Conservation (phyloP, 306 rosid species). For the Aeschynomene evenia region DNA sequence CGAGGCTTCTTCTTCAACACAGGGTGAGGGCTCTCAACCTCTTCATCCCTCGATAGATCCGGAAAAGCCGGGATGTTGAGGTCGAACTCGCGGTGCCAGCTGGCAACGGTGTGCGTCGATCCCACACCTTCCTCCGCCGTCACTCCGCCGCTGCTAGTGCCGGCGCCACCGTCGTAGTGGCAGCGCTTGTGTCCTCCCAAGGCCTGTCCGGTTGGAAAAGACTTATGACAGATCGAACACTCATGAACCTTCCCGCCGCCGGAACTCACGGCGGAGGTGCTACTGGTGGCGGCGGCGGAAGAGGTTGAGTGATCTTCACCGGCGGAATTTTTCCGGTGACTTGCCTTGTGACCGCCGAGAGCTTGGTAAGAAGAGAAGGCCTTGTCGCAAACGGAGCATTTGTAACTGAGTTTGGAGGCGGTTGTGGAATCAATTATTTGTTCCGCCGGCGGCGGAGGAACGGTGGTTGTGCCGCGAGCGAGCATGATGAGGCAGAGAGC, state of each 20-base stretch:
- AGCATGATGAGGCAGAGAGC: slow-evolving; percentile 98
- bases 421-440: background rate
- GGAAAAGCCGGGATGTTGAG: slow-evolving; percentile 85
- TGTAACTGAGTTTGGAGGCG: slow-evolving; percentile 39
- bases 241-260: slow-evolving; percentile 57
- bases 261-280: slow-evolving; percentile 35
- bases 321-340: slow-evolving; percentile 71
- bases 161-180: slow-evolving; percentile 82
- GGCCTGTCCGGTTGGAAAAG: slow-evolving; percentile 94
- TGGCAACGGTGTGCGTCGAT: slow-evolving; percentile 52
- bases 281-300: slow-evolving; percentile 43
- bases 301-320: slow-evolving; percentile 61
- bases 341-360: slow-evolving; percentile 94
- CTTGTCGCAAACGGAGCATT: slow-evolving; percentile 81
- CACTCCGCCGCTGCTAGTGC: slow-evolving; percentile 17
- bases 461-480: slow-evolving; percentile 55
- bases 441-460: slow-evolving; percentile 16
- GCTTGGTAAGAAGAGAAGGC: slow-evolving; percentile 86
- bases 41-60: slow-evolving; percentile 65
- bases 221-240: slow-evolving; percentile 88
- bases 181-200: slow-evolving; percentile 97
- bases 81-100: slow-evolving; percentile 60
- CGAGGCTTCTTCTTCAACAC: slow-evolving; percentile 69
- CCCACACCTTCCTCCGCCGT: slow-evolving; percentile 76
- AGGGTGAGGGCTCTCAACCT: slow-evolving; percentile 90